Evolutionary conservation across 108 stramenopile species (phyloP).

Genomic region (Stephanodiscus triporus): DNA sequence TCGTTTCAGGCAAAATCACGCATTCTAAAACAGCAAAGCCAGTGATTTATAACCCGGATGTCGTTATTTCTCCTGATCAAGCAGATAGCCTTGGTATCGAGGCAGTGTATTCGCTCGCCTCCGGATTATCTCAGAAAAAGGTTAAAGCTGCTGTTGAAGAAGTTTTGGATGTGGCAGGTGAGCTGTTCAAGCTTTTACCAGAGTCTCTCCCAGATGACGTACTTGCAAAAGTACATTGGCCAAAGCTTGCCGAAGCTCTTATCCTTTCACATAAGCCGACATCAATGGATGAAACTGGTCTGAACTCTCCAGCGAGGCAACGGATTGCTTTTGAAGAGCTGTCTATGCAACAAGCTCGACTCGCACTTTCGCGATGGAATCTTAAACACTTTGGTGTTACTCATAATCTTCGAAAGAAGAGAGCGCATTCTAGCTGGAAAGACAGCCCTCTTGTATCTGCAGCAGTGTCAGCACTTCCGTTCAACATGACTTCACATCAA

Average conservation of each 20-base stretch:
- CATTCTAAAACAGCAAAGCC: constrained; percentile 5
- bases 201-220: constrained; percentile 30
- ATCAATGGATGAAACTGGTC: constrained; percentile 15
- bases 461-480: constrained; percentile 34
- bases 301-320: constrained; percentile 22
- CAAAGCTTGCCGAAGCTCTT: constrained; percentile 29
- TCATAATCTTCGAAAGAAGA: not conserved
- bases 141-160: constrained; percentile 18
- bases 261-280: constrained; percentile 30
- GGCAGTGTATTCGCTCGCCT: constrained; percentile 29
- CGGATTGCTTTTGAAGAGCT: constrained; percentile 42
- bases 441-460: constrained; percentile 27
- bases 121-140: constrained; percentile 25
- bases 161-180: constrained; percentile 17
- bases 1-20: constrained; percentile 32
- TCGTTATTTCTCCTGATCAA: constrained; percentile 12
- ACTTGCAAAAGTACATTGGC: constrained; percentile 21
- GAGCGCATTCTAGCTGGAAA: constrained; percentile 9
- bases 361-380: constrained; percentile 28
- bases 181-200: constrained; percentile 20
- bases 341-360: constrained; percentile 38
- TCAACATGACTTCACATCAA: constrained; percentile 52
- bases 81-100: constrained; percentile 35
- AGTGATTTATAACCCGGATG: constrained; percentile 34
- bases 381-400: constrained; percentile 21